Evolutionary conservation across 345 rosid species (phyloP).

Genomic region (Ceriops decandra): DNA sequence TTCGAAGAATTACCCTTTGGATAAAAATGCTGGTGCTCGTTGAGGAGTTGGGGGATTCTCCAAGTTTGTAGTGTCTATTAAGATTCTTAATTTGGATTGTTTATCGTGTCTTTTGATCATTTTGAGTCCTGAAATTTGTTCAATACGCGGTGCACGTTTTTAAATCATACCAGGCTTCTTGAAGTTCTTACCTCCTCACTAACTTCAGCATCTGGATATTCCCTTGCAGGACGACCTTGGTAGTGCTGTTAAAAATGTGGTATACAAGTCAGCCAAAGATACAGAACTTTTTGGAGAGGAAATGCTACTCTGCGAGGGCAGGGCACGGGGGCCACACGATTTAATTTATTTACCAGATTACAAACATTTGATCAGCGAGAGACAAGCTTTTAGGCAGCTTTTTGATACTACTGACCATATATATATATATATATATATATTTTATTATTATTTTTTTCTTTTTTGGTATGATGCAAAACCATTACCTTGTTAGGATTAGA

Average conservation of each 20-base stretch:
- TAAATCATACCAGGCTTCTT: conserved; percentile 61
- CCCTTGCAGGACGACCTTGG: conserved; percentile 37
- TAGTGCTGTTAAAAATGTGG: conserved; percentile 51
- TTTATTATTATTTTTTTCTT: too few relatives aligned
- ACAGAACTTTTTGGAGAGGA: conserved; percentile 15
- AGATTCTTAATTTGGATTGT: not conserved
- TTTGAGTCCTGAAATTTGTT: not conserved
- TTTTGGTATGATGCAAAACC: not conserved
- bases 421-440: too few relatives aligned
- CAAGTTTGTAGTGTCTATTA: too few relatives aligned
- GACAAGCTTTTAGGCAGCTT: conserved; percentile 60
- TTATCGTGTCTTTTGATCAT: not conserved
- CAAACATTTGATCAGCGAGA: conserved; percentile 78
- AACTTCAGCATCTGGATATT: conserved; percentile 62
- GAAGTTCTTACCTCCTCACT: conserved; percentile 67
- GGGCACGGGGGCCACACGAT: conserved; percentile 44
- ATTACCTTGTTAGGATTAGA: not conserved
- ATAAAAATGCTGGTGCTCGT: too few relatives aligned
- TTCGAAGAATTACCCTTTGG: too few relatives aligned
- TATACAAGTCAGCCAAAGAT: conserved; percentile 46
- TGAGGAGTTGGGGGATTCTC: too few relatives aligned
- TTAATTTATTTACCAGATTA: conserved; percentile 76
- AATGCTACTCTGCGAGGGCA: conserved; percentile 21
- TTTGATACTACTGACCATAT: too few relatives aligned
- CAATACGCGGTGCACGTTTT: conserved; percentile 13